Base-by-base conservation (phyloP, 306 rosid species). In the Herpetospermum pedunculosum region DNA sequence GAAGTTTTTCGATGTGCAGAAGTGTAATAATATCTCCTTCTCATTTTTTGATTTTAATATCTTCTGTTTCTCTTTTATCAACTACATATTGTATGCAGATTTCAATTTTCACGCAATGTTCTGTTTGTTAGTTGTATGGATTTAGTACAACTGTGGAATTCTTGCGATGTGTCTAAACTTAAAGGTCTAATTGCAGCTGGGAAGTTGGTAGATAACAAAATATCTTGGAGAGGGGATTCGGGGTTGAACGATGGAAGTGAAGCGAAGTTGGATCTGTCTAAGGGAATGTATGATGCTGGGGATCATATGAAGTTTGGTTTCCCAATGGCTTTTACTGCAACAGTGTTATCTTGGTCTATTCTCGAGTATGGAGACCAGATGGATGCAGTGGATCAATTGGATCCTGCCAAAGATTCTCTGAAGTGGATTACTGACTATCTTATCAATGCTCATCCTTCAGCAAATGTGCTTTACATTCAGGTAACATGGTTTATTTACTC, bases 401-500 rank as follows among this genome's bases (percentile, higher is more conserved):
- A 82, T 1, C 76, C 88, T 8, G 96, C 97, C 12, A 79, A 82
- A 80, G 89, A 73, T 72, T 88, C 96, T 0, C 90, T 95, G 62
- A 88, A 79, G 82, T 95, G 99, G 99, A 91, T 95, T 84, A 95
- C 96, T 21, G 99, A 95, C 88, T 95, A n/a, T 85, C 96, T 95
- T 63, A 49, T 91, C 73, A 49, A 69, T 35, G 95, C 99, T 81
- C 97, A 95, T 77, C 88, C 88, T 58, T 81, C 90, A 0, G 87
- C 79, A 30, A 88, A 91, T 80, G 92, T 89, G 84, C 96, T 95
- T 26, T 91, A 89, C 83, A 74, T 95, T 76, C 99, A 95, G 99
- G 99, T 95, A 68, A 3, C 46, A 70, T 13, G 6, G 10, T 41
- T 25, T 67, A 13, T 41, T 40, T 7, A 44, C 49, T 30, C 65